Base-by-base conservation (phyloP, 176 grass and related monocot genomes). In the Aegilops longissima region DNA sequence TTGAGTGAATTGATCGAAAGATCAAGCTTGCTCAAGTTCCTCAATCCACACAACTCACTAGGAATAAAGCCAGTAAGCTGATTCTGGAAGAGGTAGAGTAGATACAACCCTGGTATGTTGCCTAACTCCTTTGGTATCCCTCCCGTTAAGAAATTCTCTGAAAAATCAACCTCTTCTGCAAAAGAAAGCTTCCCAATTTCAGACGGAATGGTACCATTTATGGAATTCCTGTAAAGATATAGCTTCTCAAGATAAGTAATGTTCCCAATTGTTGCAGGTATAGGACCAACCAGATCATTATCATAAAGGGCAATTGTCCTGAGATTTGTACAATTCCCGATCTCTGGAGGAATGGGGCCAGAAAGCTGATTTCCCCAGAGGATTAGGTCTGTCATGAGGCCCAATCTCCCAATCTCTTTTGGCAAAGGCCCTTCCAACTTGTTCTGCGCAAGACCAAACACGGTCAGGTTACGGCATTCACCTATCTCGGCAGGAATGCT, bases 381-480 rank as follows among this genome's bases (percentile, higher is more conserved):
- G 72, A 97, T 80, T 12, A 99, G 47, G 68, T 99, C 97, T 12
- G 77, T 94, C 90, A 99, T 90, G 59, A 92, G 59, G 77, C 39
- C 63, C 80, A 99, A 70, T 13, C 73, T 94, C 65, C 89, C 92
- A 61, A 95, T 85, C 82, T 93, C 94, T 86, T 92, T 97, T 5
- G 97, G 97, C 18, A 99, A 56, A 42, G 84, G 38, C 74, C 90
- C 94, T 64, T 85, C 86, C n/a, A 99, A 35, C 47, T 86, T 89
- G 84, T 99, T 99, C 78, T 95, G 97, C 16, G 97, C 97, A 81
- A 99, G 97, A 83, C 97, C 97, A 79, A 99, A 93, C 14, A 99
- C 16, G 30, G 70, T 12, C 27, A 99, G 33, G 27, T 95, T 93
- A 16, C 80, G 17, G 25, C 97, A 99, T 78, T 91, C 92, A 63